Conservation (phyloP, 2,329 filamentous ascomycete genomes). For the Epichloe aotearoae region DNA sequence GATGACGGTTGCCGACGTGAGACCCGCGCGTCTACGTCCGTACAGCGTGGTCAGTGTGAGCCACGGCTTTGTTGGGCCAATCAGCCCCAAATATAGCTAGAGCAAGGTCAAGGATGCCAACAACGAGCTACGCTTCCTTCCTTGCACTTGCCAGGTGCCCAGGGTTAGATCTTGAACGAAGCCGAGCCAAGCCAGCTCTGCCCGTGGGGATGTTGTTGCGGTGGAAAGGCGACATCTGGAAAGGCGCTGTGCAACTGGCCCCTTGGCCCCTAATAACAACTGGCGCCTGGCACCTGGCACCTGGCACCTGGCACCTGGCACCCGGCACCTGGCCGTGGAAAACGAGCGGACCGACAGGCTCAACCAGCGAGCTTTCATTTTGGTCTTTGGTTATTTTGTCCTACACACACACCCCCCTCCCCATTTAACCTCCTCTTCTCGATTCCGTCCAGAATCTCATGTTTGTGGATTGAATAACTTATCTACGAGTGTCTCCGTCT, state of each 20-base stretch:
- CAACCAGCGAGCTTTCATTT: not conserved
- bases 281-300: not conserved
- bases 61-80: not conserved
- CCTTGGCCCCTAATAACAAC: not conserved
- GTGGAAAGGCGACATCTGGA: not conserved
- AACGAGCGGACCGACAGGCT: not conserved
- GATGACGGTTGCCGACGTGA: not conserved
- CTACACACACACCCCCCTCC: not conserved
- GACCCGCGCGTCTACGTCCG: not conserved
- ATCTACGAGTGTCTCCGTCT: too few relatives aligned
- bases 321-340: not conserved
- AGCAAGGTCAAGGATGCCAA: not conserved
- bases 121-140: not conserved
- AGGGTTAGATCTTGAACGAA: not conserved
- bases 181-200: not conserved
- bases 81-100: not conserved
- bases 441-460: not conserved
- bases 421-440: not conserved
- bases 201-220: not conserved
- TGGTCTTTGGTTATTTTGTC: not conserved
- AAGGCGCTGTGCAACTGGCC: not conserved
- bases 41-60: not conserved
- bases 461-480: not conserved
- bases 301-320: not conserved
- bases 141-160: not conserved